Evolutionary conservation across 257 asterid species (phyloP), one percentile per base, ranked within the genome.

Genomic region (Plantago major): DNA sequence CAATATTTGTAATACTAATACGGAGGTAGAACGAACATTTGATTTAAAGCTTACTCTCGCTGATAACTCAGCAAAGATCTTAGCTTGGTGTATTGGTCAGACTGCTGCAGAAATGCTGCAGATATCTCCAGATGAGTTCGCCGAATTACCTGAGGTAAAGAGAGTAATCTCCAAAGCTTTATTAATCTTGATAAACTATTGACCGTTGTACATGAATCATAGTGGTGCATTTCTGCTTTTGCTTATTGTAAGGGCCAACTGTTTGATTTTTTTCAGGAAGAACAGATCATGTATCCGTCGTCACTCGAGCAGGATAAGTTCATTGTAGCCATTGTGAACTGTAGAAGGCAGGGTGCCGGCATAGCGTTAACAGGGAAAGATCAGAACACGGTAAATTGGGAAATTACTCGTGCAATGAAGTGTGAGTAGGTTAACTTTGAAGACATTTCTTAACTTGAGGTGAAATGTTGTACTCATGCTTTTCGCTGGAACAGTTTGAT

Each of bases 91-190:
- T 60, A 67, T 78, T 14, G 99, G 97, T 46, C 95, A 83, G 68
- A 86, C 96, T 58, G 99, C 99, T 42, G 82, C 89, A 3, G 97
- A 86, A 74, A 69, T 92, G 81, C 86, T 89, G 66, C 99, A 92
- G 66, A 92, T 92, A 68, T 79, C 95, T 60, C 88, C 97, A 1
- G 78, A 79, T 38, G 97, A 87, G 67, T 89, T 92, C 66, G 64
- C 73, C 64, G 88, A 62, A 47, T 77, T 92, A 48, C 82, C 89
- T 22, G 99, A 92, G 96, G 99, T 92, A 78, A 69, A 26, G 9
- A 48, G 10, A 60, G 44, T 67, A 11, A 12, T 22, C 49, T 57
- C 30, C 17, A 10, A 19, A 19, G 26, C 52, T 6, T 38, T 17
- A 0, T 15, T 2, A 33, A 13, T 38, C 46, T 28, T 33, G 19